A percentile compares a stretch with the other conserved stretches of the same genome.
These are phyloP conservation scores for Stemphylium beticola DNA, from an alignment of 2,329 filamentous ascomycete genomes.

Conservation along the genomic window DNA sequence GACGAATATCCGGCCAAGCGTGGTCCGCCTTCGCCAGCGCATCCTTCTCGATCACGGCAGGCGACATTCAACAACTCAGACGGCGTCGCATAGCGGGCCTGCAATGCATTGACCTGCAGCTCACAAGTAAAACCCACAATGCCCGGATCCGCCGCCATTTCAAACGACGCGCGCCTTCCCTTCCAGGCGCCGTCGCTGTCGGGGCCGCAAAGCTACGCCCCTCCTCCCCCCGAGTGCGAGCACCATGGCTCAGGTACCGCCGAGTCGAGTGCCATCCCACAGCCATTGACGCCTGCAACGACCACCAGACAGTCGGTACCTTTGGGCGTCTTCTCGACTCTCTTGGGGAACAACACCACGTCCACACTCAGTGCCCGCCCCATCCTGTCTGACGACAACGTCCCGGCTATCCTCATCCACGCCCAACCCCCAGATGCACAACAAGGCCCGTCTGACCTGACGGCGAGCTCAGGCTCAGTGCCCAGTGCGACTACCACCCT, in stretches of 20 bases:
- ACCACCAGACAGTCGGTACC: slow-evolving; percentile 45
- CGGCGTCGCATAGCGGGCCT: slow-evolving; percentile 42
- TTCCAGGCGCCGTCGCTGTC: slow-evolving; percentile 28
- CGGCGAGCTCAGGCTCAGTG: slow-evolving; percentile 41
- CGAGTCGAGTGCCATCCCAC: slow-evolving; percentile 35
- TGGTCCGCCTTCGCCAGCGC: slow-evolving; percentile 36
- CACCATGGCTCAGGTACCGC: slow-evolving; percentile 25
- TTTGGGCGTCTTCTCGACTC: slow-evolving; percentile 40
- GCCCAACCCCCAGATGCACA: slow-evolving; percentile 37
- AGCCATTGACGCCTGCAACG: slow-evolving; percentile 44
- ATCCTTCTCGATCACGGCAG: slow-evolving; percentile 44
- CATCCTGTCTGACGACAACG: slow-evolving; percentile 19
- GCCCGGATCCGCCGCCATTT: slow-evolving; percentile 34
- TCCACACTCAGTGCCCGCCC: slow-evolving; percentile 21
- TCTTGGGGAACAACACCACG: slow-evolving; percentile 36
- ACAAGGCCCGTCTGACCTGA: slow-evolving; percentile 38
- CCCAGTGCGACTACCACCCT: slow-evolving; percentile 46
- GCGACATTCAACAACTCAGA: slow-evolving; percentile 43
- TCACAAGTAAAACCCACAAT: slow-evolving; percentile 43
- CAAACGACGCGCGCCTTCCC: slow-evolving; percentile 32
- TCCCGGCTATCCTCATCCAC: slow-evolving; percentile 39
- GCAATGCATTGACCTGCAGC: slow-evolving; percentile 50
- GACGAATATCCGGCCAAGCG: slow-evolving; percentile 31
- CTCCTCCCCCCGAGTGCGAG: slow-evolving; percentile 22
- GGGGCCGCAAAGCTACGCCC: slow-evolving; percentile 21